These are phyloP conservation scores for Cornus controversa DNA, from an alignment of 148 eudicot genomes.

Conservation along the genomic window DNA sequence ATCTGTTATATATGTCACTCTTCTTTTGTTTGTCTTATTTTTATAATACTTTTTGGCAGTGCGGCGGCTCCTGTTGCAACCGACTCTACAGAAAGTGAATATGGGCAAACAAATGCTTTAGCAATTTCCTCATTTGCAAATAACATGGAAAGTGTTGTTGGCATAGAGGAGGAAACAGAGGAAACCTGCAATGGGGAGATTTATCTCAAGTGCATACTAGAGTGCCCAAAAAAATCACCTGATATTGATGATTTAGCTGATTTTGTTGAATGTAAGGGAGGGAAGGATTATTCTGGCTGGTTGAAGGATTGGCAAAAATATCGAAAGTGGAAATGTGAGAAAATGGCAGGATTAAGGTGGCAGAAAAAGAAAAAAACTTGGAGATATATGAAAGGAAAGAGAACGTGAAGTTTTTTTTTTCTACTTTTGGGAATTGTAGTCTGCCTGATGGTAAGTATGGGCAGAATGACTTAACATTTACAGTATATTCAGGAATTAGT, in stretches of 20 bases:
- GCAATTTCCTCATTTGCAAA: constrained; percentile 1
- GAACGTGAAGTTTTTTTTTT: not conserved
- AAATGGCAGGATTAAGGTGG: constrained; percentile 34
- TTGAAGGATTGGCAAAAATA: constrained; percentile 31
- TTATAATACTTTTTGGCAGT: constrained; percentile 17
- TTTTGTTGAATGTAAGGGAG: constrained; percentile 62
- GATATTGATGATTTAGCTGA: constrained; percentile 56
- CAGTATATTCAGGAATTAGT: no score
- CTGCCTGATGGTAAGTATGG: no score
- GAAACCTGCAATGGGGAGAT: constrained; percentile 52
- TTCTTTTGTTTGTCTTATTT: not conserved
- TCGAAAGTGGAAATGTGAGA: constrained; percentile 36
- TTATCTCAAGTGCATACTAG: constrained; percentile 33
- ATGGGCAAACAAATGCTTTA: constrained; percentile 1
- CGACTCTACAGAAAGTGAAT: constrained; percentile 3
- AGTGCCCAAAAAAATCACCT: constrained; percentile 7
- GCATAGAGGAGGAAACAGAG: constrained; percentile 34
- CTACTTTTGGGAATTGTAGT: no score
- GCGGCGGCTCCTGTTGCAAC: constrained; percentile 12
- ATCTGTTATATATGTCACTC: no score
- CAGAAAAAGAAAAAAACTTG: constrained; percentile 45
- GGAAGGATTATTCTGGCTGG: constrained; percentile 63
- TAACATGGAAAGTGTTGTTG: constrained; percentile 18
- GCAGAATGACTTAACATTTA: no score
- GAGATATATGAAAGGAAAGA: constrained; percentile 25